Conservation (phyloP, 352 stramenopile species). For the Globisporangium okanoganense region DNA sequence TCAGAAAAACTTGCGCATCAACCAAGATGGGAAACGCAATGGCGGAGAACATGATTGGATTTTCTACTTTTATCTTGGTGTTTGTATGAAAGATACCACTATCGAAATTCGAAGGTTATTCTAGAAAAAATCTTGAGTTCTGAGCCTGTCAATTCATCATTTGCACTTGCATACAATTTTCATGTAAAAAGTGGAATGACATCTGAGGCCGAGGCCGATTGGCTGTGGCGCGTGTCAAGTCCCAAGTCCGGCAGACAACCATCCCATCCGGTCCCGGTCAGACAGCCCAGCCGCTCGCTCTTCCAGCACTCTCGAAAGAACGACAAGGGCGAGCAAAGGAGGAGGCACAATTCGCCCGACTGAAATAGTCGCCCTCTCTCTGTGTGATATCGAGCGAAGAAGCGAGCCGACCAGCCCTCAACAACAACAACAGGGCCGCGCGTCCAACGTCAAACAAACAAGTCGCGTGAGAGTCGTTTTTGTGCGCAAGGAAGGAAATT, state of each 20-base stretch:
- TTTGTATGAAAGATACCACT: not conserved
- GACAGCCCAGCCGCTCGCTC: not conserved
- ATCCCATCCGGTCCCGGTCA: not conserved
- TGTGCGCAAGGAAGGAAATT: not conserved
- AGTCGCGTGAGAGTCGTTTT: slow-evolving; percentile 2
- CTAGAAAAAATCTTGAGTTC: not conserved
- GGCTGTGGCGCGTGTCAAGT: not conserved
- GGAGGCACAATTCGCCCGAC: not conserved
- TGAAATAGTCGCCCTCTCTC: not conserved
- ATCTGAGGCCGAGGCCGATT: slow-evolving; percentile 2
- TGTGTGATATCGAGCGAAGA: not conserved
- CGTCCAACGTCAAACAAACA: not conserved
- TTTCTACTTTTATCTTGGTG: not conserved
- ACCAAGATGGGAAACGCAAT: not conserved
- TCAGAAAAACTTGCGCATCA: not conserved
- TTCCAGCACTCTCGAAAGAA: not conserved
- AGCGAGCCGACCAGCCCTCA: not conserved
- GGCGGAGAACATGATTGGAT: no score
- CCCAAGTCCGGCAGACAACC: not conserved
- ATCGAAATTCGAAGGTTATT: not conserved
- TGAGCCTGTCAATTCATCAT: not conserved
- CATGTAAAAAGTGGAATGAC: not conserved
- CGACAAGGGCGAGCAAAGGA: not conserved
- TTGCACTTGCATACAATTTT: not conserved
- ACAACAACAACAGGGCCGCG: not conserved